phyloP scores from a whole-genome alignment of 257 asterid genomes.

The Misopates orontium region DNA sequence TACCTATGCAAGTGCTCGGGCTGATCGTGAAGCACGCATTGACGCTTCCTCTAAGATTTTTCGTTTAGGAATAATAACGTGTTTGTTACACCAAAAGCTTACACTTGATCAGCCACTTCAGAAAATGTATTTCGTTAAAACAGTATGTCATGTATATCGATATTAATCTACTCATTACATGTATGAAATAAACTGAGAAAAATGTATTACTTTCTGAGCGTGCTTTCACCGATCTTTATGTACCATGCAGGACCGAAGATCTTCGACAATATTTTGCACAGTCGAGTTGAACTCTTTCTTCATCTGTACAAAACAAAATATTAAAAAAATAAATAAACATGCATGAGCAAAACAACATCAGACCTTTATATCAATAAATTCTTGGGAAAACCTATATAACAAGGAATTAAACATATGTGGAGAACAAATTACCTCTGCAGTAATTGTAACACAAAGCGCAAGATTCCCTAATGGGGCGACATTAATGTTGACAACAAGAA shows the following conservation, averaged over 20 bases:
- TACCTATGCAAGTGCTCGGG: neutral
- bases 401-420: neutral
- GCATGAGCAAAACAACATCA: neutral
- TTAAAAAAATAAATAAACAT: too few relatives aligned
- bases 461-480: slow-evolving; percentile 31
- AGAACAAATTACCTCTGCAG: slow-evolving; percentile 24
- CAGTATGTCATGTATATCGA: too few relatives aligned
- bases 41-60: too few relatives aligned
- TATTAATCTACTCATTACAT: too few relatives aligned
- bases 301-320: slow-evolving; percentile 26
- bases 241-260: neutral
- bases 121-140: too few relatives aligned
- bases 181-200: too few relatives aligned
- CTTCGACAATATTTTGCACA: slow-evolving; percentile 33
- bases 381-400: neutral
- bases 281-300: slow-evolving; percentile 35
- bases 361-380: neutral
- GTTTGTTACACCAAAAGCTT: too few relatives aligned
- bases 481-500: slow-evolving; percentile 21
- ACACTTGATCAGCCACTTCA: too few relatives aligned
- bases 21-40: too few relatives aligned
- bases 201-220: too few relatives aligned
- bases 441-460: slow-evolving; percentile 26
- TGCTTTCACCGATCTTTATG: slow-evolving; percentile 19
- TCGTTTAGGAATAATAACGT: too few relatives aligned